Percentiles rank a stretch among this genome's conserved stretches.
These are phyloP conservation scores for Arthrobotrys musiformis DNA, from an alignment of 2,329 filamentous ascomycete species.

Conservation along the genomic window DNA sequence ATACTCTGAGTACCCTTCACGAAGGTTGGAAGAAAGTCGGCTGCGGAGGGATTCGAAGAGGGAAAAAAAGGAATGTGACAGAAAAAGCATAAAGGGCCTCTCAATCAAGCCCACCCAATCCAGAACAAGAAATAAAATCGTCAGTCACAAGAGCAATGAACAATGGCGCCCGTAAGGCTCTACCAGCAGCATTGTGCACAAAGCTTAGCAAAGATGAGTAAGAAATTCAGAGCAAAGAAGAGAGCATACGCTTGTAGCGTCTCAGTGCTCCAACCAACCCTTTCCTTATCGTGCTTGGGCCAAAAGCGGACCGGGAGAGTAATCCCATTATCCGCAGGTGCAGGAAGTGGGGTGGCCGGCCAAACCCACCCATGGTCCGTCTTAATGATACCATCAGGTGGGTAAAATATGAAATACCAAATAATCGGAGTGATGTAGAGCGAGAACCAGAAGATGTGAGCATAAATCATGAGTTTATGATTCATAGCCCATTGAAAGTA, in stretches of 20 bases:
- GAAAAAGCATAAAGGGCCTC: no score
- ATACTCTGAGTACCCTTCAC: no score
- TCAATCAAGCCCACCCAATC: no score
- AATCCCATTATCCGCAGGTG: neutral
- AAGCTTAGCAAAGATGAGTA: neutral
- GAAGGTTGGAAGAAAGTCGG: no score
- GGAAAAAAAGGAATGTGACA: no score
- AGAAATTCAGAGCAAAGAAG: neutral
- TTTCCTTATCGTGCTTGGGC: neutral
- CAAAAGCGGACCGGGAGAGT: neutral
- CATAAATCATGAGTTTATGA: neutral
- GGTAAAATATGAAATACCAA: neutral
- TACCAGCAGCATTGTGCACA: neutral
- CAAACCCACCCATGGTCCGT: neutral
- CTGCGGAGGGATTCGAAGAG: no score
- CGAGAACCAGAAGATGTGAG: neutral
- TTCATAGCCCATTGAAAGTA: neutral
- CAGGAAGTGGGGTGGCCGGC: neutral
- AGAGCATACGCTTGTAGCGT: neutral
- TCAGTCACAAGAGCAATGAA: no score
- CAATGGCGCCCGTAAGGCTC: no score
- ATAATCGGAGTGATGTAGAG: neutral
- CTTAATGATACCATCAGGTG: neutral
- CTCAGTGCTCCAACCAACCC: neutral
- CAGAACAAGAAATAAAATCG: no score